Percentiles rank a stretch among this genome's conserved stretches.
phyloP scores from a whole-genome alignment of 169 alveolate species.

The Plasmodium gaboni region DNA sequence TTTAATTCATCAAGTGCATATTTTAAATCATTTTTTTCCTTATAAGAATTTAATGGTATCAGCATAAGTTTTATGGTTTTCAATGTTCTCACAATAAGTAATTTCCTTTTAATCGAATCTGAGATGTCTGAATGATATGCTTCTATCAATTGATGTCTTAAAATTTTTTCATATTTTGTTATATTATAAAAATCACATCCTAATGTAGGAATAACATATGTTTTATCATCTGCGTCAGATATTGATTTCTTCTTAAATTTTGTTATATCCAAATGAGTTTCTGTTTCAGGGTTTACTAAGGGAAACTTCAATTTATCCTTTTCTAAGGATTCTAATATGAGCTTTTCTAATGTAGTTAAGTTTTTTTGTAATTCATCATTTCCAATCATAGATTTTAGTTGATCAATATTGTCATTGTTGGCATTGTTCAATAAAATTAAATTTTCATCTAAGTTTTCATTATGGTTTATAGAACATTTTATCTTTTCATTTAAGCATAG shows the following conservation, averaged over 20 bases:
- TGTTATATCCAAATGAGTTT: constrained; percentile 19
- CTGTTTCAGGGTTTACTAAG: neutral
- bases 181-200: constrained; percentile 1
- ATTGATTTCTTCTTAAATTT: constrained; percentile 5
- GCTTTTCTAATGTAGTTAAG: constrained; percentile 21
- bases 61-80: constrained; percentile 15
- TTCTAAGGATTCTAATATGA: constrained; percentile 22
- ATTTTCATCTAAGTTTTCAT: neutral
- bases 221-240: neutral
- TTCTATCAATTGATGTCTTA: constrained; percentile 14
- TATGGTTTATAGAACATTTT: too few relatives aligned
- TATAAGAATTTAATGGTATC: neutral
- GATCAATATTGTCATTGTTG: constrained; percentile 11
- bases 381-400: constrained; percentile 35
- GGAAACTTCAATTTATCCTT: constrained; percentile 15
- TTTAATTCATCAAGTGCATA: neutral
- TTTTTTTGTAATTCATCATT: constrained; percentile 15
- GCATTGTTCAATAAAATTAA: neutral
- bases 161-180: constrained; percentile 41
- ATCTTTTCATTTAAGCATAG: too few relatives aligned
- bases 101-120: neutral
- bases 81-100: constrained; percentile 5
- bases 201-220: constrained; percentile 1
- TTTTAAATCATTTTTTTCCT: constrained; percentile 5
- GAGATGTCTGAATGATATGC: constrained; percentile 3